phyloP scores from a whole-genome alignment of 371 early-diverging fungal genomes.

The Saksenaea vasiformis region DNA sequence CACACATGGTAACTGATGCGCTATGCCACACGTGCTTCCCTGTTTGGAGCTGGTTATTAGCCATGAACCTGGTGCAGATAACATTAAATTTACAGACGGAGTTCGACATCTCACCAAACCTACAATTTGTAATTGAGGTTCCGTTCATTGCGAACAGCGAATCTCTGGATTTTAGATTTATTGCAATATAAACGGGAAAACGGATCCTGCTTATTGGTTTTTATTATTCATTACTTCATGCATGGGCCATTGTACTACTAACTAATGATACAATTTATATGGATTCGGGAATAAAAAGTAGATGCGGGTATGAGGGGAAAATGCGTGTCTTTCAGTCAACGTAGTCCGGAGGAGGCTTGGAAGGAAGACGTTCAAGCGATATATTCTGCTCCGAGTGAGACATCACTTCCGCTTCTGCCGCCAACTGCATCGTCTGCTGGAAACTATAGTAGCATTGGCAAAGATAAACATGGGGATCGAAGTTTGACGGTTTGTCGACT shows the following conservation, averaged over 20 bases:
- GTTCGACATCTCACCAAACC: not conserved
- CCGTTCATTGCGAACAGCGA: slow-evolving; percentile 5
- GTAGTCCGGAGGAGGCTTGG: slow-evolving; percentile 50
- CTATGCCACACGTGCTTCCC: slow-evolving; percentile 11
- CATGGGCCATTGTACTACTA: not conserved
- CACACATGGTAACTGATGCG: slow-evolving; percentile 10
- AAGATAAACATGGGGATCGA: slow-evolving; percentile 19
- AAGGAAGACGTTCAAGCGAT: slow-evolving; percentile 34
- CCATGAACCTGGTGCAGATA: slow-evolving; percentile 5
- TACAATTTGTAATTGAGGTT: not conserved
- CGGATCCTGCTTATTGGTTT: not conserved
- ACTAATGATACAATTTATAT: not conserved
- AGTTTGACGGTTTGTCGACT: not conserved
- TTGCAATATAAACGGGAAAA: slow-evolving; percentile 6
- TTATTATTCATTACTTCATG: slow-evolving; percentile 3
- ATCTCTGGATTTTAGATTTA: slow-evolving; percentile 2
- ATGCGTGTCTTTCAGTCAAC: slow-evolving; percentile 14
- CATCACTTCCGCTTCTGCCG: slow-evolving; percentile 28
- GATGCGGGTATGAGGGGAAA: not conserved
- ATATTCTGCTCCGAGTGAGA: not conserved
- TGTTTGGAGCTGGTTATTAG: not conserved
- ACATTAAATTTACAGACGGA: slow-evolving; percentile 4
- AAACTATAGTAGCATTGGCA: slow-evolving; percentile 46
- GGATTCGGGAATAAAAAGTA: not conserved
- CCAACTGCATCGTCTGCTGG: slow-evolving; percentile 40